phyloP scores from a whole-genome alignment of 2,329 filamentous ascomycete genomes.

The Pseudocercospora macadamiae region DNA sequence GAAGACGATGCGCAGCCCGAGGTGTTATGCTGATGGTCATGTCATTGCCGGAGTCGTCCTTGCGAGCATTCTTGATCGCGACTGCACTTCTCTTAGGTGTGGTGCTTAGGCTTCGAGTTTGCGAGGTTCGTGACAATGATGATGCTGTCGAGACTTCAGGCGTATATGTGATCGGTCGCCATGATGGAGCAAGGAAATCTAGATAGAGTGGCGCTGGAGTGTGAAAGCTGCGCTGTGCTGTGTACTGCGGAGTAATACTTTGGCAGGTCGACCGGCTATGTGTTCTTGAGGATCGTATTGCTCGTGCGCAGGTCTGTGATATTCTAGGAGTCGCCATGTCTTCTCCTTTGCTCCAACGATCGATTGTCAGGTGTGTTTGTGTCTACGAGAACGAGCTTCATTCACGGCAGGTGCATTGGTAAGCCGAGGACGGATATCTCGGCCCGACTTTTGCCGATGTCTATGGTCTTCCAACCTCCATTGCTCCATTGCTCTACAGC shows the following conservation, averaged over 20 bases:
- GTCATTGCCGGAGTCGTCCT: constrained; percentile 80
- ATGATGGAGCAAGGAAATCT: constrained; percentile 40
- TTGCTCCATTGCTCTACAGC: background rate
- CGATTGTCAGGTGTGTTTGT: constrained; percentile 4
- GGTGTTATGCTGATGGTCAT: constrained; percentile 84
- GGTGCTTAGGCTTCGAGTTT: background rate
- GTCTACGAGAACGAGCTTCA: background rate
- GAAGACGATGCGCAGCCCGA: constrained; percentile 74
- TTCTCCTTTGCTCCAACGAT: too few species aligned
- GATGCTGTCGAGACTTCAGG: background rate
- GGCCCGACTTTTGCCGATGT: background rate
- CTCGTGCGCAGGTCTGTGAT: constrained; percentile 20
- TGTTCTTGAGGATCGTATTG: constrained; percentile 13
- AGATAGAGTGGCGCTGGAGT: constrained; percentile 36
- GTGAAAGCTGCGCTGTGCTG: constrained; percentile 21
- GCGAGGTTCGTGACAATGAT: background rate
- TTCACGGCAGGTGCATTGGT: constrained; percentile 11
- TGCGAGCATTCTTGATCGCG: constrained; percentile 68
- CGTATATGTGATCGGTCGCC: constrained; percentile 18
- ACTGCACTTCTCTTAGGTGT: constrained; percentile 24
- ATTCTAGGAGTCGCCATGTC: constrained; percentile 22
- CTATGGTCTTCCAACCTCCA: too few species aligned
- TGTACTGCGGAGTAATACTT: background rate
- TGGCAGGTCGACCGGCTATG: background rate
- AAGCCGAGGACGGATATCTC: constrained; percentile 4